These are phyloP conservation scores for Fraxinus baroniana DNA, from an alignment of 305 asterid genomes.

Conservation along the genomic window DNA sequence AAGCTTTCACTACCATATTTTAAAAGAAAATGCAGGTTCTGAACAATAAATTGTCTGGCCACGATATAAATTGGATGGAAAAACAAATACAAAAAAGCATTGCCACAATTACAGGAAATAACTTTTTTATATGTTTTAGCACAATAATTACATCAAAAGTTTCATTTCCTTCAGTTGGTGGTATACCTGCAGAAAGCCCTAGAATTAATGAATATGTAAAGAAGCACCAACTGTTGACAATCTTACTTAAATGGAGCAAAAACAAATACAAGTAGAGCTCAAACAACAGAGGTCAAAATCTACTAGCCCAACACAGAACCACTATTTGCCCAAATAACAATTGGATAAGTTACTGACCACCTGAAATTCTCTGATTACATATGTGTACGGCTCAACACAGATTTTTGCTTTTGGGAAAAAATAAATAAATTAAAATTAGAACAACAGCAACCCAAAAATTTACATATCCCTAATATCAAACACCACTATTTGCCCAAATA, in stretches of 20 bases:
- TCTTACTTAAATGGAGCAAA: not conserved
- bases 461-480: not conserved
- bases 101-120: not conserved
- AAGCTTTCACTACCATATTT: conserved; percentile 5
- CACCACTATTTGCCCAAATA: not conserved
- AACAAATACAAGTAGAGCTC: not conserved
- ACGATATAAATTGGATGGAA: not conserved
- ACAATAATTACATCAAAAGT: conserved; percentile 16
- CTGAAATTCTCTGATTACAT: not conserved
- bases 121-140: conserved; percentile 10
- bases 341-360: conserved; percentile 1
- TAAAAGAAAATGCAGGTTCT: not conserved
- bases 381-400: not conserved
- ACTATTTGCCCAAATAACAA: conserved; percentile 7
- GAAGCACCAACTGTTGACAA: not conserved
- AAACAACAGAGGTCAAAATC: not conserved
- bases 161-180: conserved; percentile 7
- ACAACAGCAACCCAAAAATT: too few relatives aligned
- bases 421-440: too few relatives aligned
- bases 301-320: not conserved
- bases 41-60: conserved; percentile 15
- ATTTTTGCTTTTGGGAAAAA: not conserved
- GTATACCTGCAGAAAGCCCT: not conserved
- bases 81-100: not conserved
- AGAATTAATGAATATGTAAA: not conserved